These are phyloP conservation scores for Cornus florida DNA, from an alignment of 148 eudicot genomes.

Conservation along the genomic window DNA sequence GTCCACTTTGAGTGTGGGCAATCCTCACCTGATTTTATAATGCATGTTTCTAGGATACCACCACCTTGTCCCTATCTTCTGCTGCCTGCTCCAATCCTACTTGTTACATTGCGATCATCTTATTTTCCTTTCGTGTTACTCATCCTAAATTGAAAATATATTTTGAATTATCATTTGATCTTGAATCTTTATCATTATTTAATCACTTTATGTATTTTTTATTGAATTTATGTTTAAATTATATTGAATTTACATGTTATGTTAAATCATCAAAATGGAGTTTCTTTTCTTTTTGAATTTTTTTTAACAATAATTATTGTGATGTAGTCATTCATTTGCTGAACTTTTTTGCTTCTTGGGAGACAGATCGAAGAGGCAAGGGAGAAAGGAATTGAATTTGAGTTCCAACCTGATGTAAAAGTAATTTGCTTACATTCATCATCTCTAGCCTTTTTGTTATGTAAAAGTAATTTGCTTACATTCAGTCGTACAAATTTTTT, in stretches of 20 bases:
- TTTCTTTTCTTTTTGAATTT: background rate
- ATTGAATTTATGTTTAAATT: background rate
- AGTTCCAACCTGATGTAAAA: slow-evolving; percentile 79
- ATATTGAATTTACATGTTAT: background rate
- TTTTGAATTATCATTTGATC: too few relatives aligned
- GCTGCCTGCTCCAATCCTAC: too few relatives aligned
- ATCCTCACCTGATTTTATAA: background rate
- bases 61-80: too few relatives aligned
- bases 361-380: slow-evolving; percentile 80
- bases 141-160: too few relatives aligned
- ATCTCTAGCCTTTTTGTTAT: background rate
- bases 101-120: too few relatives aligned
- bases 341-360: background rate
- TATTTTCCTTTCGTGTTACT: too few relatives aligned
- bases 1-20: background rate
- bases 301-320: background rate
- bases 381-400: slow-evolving; percentile 73
- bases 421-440: slow-evolving; percentile 33
- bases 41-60: background rate
- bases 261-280: background rate
- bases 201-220: too few relatives aligned
- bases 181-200: too few relatives aligned
- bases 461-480: slow-evolving; percentile 52
- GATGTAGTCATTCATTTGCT: background rate
- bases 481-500: background rate